Conservation (phyloP, 2,329 filamentous ascomycete species). For the Elsinoe australis region DNA sequence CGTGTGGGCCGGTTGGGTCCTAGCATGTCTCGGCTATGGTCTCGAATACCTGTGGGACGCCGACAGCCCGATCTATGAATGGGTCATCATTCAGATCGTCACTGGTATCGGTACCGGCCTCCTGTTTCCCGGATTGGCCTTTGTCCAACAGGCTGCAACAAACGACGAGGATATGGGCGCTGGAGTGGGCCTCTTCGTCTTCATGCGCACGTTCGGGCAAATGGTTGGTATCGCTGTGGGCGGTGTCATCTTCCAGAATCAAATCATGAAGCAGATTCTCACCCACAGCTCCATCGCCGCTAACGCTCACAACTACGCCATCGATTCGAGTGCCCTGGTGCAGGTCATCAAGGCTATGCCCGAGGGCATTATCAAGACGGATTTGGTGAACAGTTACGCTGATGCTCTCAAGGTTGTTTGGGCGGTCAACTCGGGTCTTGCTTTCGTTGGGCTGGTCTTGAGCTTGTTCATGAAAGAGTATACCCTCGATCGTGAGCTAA, state of each 20-base stretch:
- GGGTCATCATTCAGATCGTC: constrained; percentile 38
- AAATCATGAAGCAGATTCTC: constrained; percentile 45
- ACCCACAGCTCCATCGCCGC: constrained; percentile 43
- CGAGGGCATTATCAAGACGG: constrained; percentile 33
- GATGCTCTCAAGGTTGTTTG: constrained; percentile 50
- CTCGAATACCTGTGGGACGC: constrained; percentile 35
- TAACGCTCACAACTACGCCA: constrained; percentile 44
- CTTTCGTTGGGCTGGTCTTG: constrained; percentile 43
- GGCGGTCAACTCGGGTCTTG: constrained; percentile 49
- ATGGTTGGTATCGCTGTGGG: constrained; percentile 41
- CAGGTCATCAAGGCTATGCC: constrained; percentile 51
- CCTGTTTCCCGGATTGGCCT: constrained; percentile 34
- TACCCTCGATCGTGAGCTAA: constrained; percentile 38
- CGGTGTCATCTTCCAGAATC: constrained; percentile 34
- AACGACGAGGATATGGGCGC: constrained; percentile 32
- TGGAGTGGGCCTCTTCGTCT: constrained; percentile 37
- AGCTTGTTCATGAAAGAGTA: constrained; percentile 47
- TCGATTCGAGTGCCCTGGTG: constrained; percentile 53
- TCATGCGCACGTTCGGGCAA: constrained; percentile 40
- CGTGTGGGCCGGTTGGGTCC: constrained; percentile 54
- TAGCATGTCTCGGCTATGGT: constrained; percentile 36
- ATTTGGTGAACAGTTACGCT: constrained; percentile 47
- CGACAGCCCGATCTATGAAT: constrained; percentile 32
- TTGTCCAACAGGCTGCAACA: constrained; percentile 37
- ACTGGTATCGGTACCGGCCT: constrained; percentile 36